These are phyloP conservation scores for Puccinia coronata DNA, from an alignment of 1,284 basidiomycete species.

Conservation along the genomic window DNA sequence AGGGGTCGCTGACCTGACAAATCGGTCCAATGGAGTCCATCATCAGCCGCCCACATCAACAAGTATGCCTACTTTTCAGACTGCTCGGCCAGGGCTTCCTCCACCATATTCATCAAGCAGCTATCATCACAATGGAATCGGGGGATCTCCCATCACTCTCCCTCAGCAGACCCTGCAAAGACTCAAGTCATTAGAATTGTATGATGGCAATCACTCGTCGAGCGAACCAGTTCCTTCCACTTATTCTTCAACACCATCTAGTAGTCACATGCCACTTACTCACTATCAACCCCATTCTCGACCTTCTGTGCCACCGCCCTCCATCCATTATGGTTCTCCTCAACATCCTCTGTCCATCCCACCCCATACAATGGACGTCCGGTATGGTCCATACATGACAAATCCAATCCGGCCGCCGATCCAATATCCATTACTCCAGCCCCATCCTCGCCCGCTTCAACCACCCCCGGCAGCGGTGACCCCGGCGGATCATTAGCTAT, in stretches of 20 bases:
- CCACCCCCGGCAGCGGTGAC: conserved; percentile 40
- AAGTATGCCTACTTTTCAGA: conserved; percentile 52
- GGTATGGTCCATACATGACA: conserved; percentile 14
- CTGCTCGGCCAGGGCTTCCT: conserved; percentile 50
- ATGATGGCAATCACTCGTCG: conserved; percentile 41
- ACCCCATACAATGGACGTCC: conserved; percentile 13
- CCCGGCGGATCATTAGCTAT: conserved; percentile 56
- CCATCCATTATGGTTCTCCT: conserved; percentile 67
- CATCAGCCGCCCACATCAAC: conserved; percentile 51
- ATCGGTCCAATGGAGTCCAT: not conserved
- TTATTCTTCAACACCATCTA: conserved; percentile 52
- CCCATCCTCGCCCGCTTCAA: conserved; percentile 33
- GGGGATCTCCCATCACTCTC: conserved; percentile 28
- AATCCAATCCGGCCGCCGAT: conserved; percentile 38
- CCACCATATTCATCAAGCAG: conserved; percentile 29
- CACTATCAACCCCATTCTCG: conserved; percentile 75
- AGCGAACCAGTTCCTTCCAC: conserved; percentile 18
- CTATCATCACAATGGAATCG: conserved; percentile 21
- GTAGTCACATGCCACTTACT: conserved; percentile 58
- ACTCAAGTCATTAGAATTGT: conserved; percentile 41
- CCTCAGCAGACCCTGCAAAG: conserved; percentile 36
- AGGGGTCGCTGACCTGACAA: conserved; percentile 40
- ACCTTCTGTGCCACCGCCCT: conserved; percentile 69
- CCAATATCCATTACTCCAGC: conserved; percentile 37
- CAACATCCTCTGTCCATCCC: conserved; percentile 6